These are phyloP conservation scores for Pholiota microspora DNA, from an alignment of 768 basidiomycete species.

Conservation along the genomic window DNA sequence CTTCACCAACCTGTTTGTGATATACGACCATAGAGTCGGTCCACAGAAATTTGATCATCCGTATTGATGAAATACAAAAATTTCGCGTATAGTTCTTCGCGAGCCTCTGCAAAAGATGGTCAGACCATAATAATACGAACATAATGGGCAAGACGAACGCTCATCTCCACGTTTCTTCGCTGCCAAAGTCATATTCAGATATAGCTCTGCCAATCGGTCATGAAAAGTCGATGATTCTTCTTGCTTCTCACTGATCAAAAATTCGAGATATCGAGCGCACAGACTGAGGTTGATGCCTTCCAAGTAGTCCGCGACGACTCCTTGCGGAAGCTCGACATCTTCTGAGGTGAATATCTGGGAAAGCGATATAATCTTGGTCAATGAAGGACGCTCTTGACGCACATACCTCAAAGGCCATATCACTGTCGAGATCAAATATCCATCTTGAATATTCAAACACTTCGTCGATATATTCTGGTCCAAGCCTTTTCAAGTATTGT, in stretches of 20 bases:
- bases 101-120: constrained; percentile 35
- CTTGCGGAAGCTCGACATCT: constrained; percentile 85
- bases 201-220: constrained; percentile 86
- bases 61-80: constrained; percentile 75
- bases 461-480: constrained; percentile 75
- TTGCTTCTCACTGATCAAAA: constrained; percentile 69
- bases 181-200: constrained; percentile 64
- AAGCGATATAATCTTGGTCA: neutral
- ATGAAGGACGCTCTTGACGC: neutral
- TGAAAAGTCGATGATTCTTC: constrained; percentile 74
- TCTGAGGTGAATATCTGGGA: constrained; percentile 91
- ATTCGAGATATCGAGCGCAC: constrained; percentile 82
- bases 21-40: constrained; percentile 79
- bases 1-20: constrained; percentile 71
- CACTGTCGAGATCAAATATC: constrained; percentile 74
- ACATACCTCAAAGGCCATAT: constrained; percentile 74
- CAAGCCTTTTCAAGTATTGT: constrained; percentile 87
- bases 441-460: constrained; percentile 83
- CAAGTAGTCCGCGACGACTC: constrained; percentile 74
- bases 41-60: constrained; percentile 68
- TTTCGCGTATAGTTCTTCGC: constrained; percentile 56
- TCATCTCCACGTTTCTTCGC: constrained; percentile 60
- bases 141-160: constrained; percentile 34
- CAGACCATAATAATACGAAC: neutral
- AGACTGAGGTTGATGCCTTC: constrained; percentile 67